Evolutionary conservation across 2,329 filamentous ascomycete species (phyloP).

Genomic region (Hymenoscyphus linearis): DNA sequence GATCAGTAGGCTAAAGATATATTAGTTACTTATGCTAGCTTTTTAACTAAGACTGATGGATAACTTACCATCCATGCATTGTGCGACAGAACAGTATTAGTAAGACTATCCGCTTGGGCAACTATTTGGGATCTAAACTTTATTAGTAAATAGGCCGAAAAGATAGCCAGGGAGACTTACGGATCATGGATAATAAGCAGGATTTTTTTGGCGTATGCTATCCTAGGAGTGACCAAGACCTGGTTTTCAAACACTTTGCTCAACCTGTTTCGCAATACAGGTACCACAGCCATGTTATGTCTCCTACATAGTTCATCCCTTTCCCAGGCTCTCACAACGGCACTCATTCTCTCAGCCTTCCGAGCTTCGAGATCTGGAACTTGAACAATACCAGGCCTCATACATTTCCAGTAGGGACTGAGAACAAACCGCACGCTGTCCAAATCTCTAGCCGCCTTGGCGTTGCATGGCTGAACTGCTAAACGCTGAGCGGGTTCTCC

Average conservation of each 20-base stretch:
- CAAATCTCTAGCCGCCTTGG: conserved; percentile 50
- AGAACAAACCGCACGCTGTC: conserved; percentile 56
- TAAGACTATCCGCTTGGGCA: conserved; percentile 61
- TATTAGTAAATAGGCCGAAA: conserved; percentile 19
- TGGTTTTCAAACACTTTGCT: conserved; percentile 80
- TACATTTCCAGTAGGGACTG: conserved; percentile 78
- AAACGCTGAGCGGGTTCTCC: conserved; percentile 76
- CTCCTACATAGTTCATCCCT: conserved; percentile 64
- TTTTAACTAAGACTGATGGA: conserved; percentile 9
- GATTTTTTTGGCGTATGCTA: conserved; percentile 61
- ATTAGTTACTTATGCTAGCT: conserved; percentile 19
- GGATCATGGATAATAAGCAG: conserved; percentile 89
- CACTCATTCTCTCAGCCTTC: conserved; percentile 64
- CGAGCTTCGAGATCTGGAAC: conserved; percentile 46
- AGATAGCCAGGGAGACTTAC: conserved; percentile 46
- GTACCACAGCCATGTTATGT: conserved; percentile 73
- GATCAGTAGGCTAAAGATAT: conserved; percentile 66
- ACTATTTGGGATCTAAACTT: conserved; percentile 59
- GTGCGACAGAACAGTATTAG: conserved; percentile 71
- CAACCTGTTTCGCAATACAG: conserved; percentile 68
- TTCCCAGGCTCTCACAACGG: conserved; percentile 75
- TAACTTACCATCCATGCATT: conserved; percentile 79
- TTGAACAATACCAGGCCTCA: conserved; percentile 63
- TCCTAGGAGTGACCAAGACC: conserved; percentile 71
- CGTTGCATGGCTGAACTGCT: conserved; percentile 50